Conservation (phyloP, 2,329 filamentous ascomycete species). For the Colletotrichum limetticola region DNA sequence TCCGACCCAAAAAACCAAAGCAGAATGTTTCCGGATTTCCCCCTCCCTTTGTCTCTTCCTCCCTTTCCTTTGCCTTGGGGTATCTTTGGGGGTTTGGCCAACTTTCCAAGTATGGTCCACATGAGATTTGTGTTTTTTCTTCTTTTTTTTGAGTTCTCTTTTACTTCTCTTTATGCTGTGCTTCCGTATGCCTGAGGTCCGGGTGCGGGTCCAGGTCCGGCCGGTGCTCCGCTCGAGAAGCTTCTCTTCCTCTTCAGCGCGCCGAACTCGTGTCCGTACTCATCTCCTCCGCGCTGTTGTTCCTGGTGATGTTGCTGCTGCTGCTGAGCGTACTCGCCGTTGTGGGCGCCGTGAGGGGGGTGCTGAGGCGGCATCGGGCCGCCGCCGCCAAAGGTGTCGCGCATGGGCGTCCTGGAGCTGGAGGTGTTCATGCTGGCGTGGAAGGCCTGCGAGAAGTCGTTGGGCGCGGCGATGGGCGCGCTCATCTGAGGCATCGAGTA, state of each 20-base stretch:
- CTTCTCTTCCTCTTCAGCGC: slow-evolving; percentile 51
- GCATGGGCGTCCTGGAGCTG: slow-evolving; percentile 55
- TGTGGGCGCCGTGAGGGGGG: slow-evolving; percentile 33
- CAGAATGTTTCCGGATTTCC: neutral
- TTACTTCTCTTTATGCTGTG: slow-evolving; percentile 27
- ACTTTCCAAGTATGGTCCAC: neutral
- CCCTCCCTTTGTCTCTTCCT: neutral
- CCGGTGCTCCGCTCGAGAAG: slow-evolving; percentile 41
- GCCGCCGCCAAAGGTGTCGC: slow-evolving; percentile 54
- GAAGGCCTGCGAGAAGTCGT: slow-evolving; percentile 62
- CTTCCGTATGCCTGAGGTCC: slow-evolving; percentile 37
- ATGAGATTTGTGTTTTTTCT: neutral
- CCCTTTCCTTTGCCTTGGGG: neutral
- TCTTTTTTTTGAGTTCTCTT: neutral
- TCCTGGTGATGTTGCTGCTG: slow-evolving; percentile 35
- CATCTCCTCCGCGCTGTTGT: slow-evolving; percentile 39
- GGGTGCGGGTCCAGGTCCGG: slow-evolving; percentile 25
- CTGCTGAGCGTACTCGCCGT: slow-evolving; percentile 17
- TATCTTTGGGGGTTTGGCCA: slow-evolving; percentile 4
- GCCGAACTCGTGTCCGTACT: slow-evolving; percentile 41
- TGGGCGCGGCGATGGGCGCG: slow-evolving; percentile 62
- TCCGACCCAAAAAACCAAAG: neutral
- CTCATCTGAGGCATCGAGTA: slow-evolving; percentile 66
- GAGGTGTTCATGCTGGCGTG: slow-evolving; percentile 50
- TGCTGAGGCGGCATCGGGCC: slow-evolving; percentile 36